A percentile compares a stretch with the other conserved stretches of the same genome.
Evolutionary conservation across 257 asterid genomes (phyloP).

Genomic region (Echites panduratus): DNA sequence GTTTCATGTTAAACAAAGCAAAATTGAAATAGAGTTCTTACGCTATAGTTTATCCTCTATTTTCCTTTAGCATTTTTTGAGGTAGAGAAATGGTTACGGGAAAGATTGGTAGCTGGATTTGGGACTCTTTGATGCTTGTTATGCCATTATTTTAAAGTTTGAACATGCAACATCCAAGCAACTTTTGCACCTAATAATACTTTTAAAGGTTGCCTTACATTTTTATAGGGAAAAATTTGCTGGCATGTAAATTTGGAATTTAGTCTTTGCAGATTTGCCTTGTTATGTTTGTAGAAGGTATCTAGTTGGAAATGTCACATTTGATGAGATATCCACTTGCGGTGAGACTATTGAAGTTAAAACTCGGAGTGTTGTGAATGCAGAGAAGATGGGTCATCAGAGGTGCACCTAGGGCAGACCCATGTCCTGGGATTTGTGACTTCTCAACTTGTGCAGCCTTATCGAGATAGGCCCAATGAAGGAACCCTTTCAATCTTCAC

Average conservation of each 20-base stretch:
- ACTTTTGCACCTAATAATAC: neutral
- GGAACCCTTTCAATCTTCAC: constrained; percentile 76
- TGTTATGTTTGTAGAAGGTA: neutral
- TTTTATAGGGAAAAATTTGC: neutral
- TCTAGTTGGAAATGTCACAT: neutral
- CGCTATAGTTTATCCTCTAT: neutral
- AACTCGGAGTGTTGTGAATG: constrained; percentile 17
- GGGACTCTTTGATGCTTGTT: neutral
- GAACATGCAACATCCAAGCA: neutral
- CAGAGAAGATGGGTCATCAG: constrained; percentile 97
- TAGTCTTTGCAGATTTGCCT: neutral
- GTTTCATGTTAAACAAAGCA: neutral
- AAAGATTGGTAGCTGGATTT: neutral
- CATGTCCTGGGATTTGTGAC: constrained; percentile 84
- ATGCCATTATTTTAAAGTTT: neutral
- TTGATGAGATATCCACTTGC: neutral
- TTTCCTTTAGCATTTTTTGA: neutral
- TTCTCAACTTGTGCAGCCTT: constrained; percentile 85
- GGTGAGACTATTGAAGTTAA: neutral
- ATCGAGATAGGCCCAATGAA: constrained; percentile 84
- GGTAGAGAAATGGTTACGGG: neutral
- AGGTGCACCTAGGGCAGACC: constrained; percentile 90
- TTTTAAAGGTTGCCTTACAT: neutral
- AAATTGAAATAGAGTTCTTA: neutral
- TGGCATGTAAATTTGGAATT: neutral